Conservation (phyloP, 1,284 basidiomycete species). For the Cutaneotrichosporon arboriforme region DNA sequence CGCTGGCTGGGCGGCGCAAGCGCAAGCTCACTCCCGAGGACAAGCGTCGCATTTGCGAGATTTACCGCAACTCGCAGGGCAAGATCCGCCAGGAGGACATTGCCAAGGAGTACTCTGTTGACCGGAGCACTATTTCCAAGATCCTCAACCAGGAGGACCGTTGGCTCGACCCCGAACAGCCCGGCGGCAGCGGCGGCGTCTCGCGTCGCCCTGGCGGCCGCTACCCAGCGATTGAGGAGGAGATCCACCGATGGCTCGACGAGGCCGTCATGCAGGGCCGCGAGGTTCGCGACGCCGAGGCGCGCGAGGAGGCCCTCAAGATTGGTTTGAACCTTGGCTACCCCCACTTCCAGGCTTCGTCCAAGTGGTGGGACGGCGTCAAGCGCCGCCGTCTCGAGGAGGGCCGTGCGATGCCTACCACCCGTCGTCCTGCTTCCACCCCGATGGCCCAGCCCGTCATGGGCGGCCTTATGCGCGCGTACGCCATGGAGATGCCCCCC, state of each 20-base stretch:
- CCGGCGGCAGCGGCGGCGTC: slow-evolving; percentile 9
- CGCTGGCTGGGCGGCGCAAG: slow-evolving; percentile 17
- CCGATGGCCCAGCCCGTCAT: slow-evolving; percentile 1
- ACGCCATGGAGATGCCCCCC: slow-evolving; percentile 17
- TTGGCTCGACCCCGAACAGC: slow-evolving; percentile 18
- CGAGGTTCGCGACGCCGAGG: slow-evolving; percentile 20
- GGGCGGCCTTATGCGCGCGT: slow-evolving; percentile 14
- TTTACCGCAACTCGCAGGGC: slow-evolving; percentile 22
- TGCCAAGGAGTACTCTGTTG: slow-evolving; percentile 24
- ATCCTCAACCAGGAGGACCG: slow-evolving; percentile 24
- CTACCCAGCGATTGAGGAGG: slow-evolving; percentile 23
- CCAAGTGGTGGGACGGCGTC: slow-evolving; percentile 25
- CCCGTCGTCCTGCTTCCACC: slow-evolving; percentile 11
- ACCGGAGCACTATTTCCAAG: slow-evolving; percentile 24
- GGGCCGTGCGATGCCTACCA: slow-evolving; percentile 18
- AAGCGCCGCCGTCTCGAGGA: slow-evolving; percentile 22
- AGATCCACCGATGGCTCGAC: slow-evolving; percentile 24
- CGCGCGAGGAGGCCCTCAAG: slow-evolving; percentile 20
- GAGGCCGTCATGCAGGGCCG: slow-evolving; percentile 17
- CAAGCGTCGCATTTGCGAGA: slow-evolving; percentile 23
- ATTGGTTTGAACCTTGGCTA: slow-evolving; percentile 17
- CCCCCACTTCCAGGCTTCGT: slow-evolving; percentile 22
- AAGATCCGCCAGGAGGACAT: slow-evolving; percentile 24
- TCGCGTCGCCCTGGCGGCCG: slow-evolving; percentile 18
- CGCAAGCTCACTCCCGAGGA: slow-evolving; percentile 24